phyloP scores from a whole-genome alignment of 805 yeast species.

The Maudiozyma bulderi region DNA sequence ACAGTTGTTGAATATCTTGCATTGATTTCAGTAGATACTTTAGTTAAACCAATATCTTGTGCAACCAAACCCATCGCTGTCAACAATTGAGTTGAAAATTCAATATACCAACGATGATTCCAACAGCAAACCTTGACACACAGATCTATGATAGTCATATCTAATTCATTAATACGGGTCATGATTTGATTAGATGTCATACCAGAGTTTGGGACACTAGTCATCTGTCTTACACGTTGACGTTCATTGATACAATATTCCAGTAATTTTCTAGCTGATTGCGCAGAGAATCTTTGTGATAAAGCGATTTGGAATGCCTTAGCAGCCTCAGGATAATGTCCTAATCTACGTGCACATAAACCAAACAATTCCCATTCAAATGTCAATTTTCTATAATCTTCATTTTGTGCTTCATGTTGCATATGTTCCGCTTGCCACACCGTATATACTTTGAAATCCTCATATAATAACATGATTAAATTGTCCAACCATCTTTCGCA shows the following conservation, averaged over 20 bases:
- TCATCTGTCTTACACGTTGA: slow-evolving; percentile 16
- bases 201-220: slow-evolving; percentile 15
- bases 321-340: slow-evolving; percentile 80
- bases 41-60: slow-evolving; percentile 68
- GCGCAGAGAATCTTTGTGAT: slow-evolving; percentile 66
- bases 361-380: slow-evolving; percentile 93
- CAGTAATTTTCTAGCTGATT: slow-evolving; percentile 65
- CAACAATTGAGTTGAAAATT: slow-evolving; percentile 67
- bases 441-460: slow-evolving; percentile 73
- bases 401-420: slow-evolving; percentile 81
- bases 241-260: slow-evolving; percentile 51
- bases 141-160: slow-evolving; percentile 54
- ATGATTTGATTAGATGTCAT: slow-evolving; percentile 28
- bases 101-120: slow-evolving; percentile 96
- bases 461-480: slow-evolving; percentile 58
- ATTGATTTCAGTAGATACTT: slow-evolving; percentile 60
- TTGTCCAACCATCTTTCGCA: slow-evolving; percentile 79
- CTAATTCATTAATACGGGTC: slow-evolving; percentile 27
- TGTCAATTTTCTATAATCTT: slow-evolving; percentile 66
- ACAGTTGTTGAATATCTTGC: slow-evolving; percentile 49
- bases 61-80: slow-evolving; percentile 50
- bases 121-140: slow-evolving; percentile 81
- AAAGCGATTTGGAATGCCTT: slow-evolving; percentile 72
- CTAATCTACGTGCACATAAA: slow-evolving; percentile 70
- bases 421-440: slow-evolving; percentile 89